phyloP scores from a whole-genome alignment of 1,139 yeast species.

The Arxiozyma slooffiae region DNA sequence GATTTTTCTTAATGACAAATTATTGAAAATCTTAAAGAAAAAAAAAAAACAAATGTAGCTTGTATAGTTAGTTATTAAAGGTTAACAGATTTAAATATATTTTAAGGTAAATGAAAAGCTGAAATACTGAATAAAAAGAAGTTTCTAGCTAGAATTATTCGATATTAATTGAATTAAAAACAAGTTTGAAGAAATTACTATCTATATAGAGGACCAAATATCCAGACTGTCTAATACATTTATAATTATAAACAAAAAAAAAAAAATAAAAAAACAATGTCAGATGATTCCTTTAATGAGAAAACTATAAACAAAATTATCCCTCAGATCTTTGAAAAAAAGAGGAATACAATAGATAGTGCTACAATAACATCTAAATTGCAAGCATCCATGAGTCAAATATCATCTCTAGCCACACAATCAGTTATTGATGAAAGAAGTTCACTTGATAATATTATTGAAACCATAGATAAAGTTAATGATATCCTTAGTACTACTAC shows the following conservation, averaged over 20 bases:
- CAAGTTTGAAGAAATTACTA: not conserved
- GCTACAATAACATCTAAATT: conserved; percentile 8
- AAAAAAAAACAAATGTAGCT: too few relatives aligned
- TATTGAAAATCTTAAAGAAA: not conserved
- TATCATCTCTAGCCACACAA: conserved; percentile 22
- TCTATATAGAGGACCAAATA: not conserved
- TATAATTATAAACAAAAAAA: too few relatives aligned
- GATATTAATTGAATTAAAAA: too few relatives aligned
- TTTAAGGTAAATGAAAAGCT: too few relatives aligned
- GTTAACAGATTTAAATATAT: too few relatives aligned
- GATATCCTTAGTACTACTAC: conserved; percentile 14
- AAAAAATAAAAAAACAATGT: not conserved
- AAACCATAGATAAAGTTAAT: conserved; percentile 23
- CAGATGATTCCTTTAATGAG: conserved; percentile 9
- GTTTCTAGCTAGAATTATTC: not conserved
- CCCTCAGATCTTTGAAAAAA: conserved; percentile 27
- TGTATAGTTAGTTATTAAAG: too few relatives aligned
- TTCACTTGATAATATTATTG: conserved; percentile 24
- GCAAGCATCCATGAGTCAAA: conserved; percentile 6
- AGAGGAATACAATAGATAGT: conserved; percentile 19
- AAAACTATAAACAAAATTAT: conserved; percentile 21
- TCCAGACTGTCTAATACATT: not conserved
- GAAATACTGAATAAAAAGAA: not conserved
- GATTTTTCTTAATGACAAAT: not conserved
- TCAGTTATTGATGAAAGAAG: conserved; percentile 26